phyloP scores from a whole-genome alignment of 2,329 filamentous ascomycete genomes.

The Colletotrichum australisinense region DNA sequence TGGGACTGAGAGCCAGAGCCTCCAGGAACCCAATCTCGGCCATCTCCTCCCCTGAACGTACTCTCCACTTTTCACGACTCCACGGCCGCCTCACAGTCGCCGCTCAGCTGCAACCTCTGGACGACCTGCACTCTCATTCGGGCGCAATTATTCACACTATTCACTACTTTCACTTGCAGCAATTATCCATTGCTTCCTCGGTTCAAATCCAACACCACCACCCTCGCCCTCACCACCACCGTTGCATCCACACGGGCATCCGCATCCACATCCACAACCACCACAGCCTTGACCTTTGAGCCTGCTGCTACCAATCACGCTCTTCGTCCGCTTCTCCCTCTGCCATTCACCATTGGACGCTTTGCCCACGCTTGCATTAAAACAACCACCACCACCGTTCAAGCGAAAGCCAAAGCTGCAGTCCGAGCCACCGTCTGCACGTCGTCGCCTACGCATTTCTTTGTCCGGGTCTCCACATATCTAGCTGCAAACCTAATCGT shows the following conservation, averaged over 20 bases:
- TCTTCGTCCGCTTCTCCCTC: slow-evolving; percentile 2
- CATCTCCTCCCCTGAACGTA: slow-evolving; percentile 24
- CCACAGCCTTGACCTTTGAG: neutral
- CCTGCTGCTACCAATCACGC: neutral
- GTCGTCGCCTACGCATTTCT: slow-evolving; percentile 23
- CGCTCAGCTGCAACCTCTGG: neutral
- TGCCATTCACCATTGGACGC: slow-evolving; percentile 14
- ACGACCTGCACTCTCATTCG: neutral
- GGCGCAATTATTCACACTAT: slow-evolving; percentile 1
- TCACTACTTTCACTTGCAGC: neutral
- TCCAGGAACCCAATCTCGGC: slow-evolving; percentile 25
- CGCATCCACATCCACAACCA: neutral
- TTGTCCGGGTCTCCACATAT: slow-evolving; percentile 29
- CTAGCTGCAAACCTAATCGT: slow-evolving; percentile 31
- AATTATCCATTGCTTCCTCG: slow-evolving; percentile 20
- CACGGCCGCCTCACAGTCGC: neutral
- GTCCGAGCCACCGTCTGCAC: slow-evolving; percentile 24
- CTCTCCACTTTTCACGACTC: slow-evolving; percentile 7
- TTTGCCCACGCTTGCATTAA: slow-evolving; percentile 28
- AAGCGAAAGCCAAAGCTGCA: slow-evolving; percentile 20
- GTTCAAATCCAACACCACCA: neutral
- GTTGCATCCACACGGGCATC: neutral
- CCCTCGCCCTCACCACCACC: neutral
- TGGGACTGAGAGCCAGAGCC: slow-evolving; percentile 29
- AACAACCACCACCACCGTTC: neutral